Base-by-base conservation (phyloP, 2,329 filamentous ascomycete species). In the Sporothrix mexicana region DNA sequence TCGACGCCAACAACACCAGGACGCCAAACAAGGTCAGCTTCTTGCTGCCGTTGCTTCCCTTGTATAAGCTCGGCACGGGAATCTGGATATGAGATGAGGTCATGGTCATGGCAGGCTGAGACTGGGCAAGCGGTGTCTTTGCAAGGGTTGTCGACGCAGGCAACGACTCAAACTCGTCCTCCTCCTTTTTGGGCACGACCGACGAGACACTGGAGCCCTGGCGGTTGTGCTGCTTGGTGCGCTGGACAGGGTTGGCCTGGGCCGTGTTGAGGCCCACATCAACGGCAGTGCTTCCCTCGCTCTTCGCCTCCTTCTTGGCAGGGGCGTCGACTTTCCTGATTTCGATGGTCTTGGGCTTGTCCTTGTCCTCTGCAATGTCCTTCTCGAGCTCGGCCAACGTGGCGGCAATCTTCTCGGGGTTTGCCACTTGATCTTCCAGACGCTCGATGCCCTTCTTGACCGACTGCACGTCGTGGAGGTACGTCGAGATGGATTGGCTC, bases 391-490 rank as follows among this genome's bases (percentile, higher is more conserved):
- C 53, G 8, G 9, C 20, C 20, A 71, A 15, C 9, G n/a, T 30
- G 17, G 62, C 41, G 23, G 9, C n/a, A 17, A 20, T 25, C 9
- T 53, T 25, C 41, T 59, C 70, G 2, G 78, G 77, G 57, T 84
- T 82, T 10, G 83, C 82, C 20, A 90, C 83, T 72, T 84, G 83
- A 74, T 84, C 83, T 77, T 89, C 86, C 7, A 90, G 81, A 10
- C 87, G 83, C 77, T 88, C 87, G 69, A 91, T 90, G 12, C 88
- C 88, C 70, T 85, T 83, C 75, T 87, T 88, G 23, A 87, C 86
- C 15, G 83, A 85, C 55, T 84, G 86, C 45, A 90, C 88, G 23
- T 85, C 84, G 43, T 83, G 79, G 5, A 88, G 80, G 3, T 85
- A 86, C 17, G 84, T 85, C 73, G 83, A 82, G n/a, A 90, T 80